Conservation (phyloP, 2,329 filamentous ascomycete genomes). For the Cytospora paraplurivora region DNA sequence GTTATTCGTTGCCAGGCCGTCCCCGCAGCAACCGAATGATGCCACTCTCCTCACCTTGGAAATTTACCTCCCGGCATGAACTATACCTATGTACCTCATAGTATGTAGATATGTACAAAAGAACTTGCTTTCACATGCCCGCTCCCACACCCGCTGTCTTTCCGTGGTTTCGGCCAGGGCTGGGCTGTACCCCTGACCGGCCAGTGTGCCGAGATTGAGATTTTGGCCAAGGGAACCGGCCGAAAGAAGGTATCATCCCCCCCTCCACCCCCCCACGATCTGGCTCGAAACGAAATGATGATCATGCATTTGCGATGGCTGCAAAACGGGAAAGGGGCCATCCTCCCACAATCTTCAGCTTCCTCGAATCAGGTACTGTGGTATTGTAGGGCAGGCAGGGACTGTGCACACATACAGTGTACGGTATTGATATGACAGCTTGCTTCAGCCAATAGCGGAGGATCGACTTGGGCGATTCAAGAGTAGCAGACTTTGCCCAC, state of each 20-base stretch:
- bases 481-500: not conserved
- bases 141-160: not conserved
- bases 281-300: constrained; percentile 17
- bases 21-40: constrained; percentile 10
- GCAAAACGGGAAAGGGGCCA: constrained; percentile 22
- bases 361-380: not conserved
- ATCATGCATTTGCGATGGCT: constrained; percentile 15
- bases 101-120: too few relatives aligned
- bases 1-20: not conserved
- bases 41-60: constrained; percentile 19
- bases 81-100: not conserved
- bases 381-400: too few relatives aligned
- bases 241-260: constrained; percentile 14
- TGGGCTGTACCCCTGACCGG: constrained; percentile 10
- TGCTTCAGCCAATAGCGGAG: not conserved
- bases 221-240: constrained; percentile 11
- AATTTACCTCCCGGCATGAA: constrained; percentile 14
- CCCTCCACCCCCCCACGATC: too few relatives aligned
- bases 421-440: not conserved
- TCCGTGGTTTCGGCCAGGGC: constrained; percentile 22
- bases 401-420: too few relatives aligned
- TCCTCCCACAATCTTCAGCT: constrained; percentile 4
- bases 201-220: not conserved
- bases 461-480: not conserved
- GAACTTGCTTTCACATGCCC: not conserved